Percentiles rank a stretch among this genome's conserved stretches.
Evolutionary conservation across 148 eudicot genomes (phyloP).

Genomic region (Polygonum maritimum): DNA sequence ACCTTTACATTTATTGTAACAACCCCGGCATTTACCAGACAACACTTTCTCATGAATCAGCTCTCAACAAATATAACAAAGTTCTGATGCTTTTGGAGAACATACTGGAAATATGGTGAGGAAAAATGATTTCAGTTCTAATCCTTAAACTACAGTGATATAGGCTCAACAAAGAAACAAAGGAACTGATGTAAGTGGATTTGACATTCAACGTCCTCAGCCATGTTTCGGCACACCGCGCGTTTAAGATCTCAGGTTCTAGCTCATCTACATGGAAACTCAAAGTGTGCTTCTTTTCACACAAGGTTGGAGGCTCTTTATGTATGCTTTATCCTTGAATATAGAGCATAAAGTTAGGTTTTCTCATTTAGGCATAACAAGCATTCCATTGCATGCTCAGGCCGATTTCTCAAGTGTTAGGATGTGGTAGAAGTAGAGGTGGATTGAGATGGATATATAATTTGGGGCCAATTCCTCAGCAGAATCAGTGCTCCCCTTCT

Average conservation of each 20-base stretch:
- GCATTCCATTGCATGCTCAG: conserved; percentile 13
- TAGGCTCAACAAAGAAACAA: no score
- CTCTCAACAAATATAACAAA: no score
- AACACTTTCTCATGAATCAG: neutral
- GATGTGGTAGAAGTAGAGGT: conserved; percentile 16
- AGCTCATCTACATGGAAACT: conserved; percentile 5
- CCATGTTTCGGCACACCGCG: conserved; percentile 1
- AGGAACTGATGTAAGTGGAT: no score
- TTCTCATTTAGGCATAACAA: neutral
- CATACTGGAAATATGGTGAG: no score
- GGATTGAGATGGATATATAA: conserved; percentile 28
- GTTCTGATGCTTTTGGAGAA: no score
- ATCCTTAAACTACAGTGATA: no score
- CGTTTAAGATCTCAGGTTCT: neutral
- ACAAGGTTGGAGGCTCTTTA: conserved; percentile 1
- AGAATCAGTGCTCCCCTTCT: conserved; percentile 11
- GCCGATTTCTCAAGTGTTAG: conserved; percentile 22
- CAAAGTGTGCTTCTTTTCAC: conserved; percentile 5
- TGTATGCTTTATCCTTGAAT: no score
- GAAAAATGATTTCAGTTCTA: no score
- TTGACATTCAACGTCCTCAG: neutral
- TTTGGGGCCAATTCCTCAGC: conserved; percentile 21
- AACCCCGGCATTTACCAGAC: neutral
- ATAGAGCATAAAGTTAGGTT: neutral
- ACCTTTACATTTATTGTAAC: neutral